Percentiles rank a stretch among this genome's conserved stretches.
These are phyloP conservation scores for Skeletonema potamos DNA, from an alignment of 108 stramenopile species.

Conservation along the genomic window DNA sequence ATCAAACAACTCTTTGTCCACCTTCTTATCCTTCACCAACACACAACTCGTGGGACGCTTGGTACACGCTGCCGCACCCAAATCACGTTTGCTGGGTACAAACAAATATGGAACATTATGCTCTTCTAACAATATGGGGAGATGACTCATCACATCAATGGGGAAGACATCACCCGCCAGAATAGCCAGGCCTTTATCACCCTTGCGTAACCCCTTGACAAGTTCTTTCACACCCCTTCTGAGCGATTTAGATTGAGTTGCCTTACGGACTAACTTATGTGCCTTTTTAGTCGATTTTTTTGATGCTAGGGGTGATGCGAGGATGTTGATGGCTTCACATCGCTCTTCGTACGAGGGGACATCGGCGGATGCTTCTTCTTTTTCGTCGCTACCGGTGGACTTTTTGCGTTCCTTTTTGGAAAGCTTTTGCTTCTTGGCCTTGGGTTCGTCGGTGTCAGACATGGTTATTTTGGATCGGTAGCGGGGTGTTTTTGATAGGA, in stretches of 20 bases:
- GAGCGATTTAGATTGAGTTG: constrained; percentile 76
- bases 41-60: constrained; percentile 98
- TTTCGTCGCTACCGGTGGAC: constrained; percentile 16
- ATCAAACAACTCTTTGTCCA: constrained; percentile 84
- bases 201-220: constrained; percentile 96
- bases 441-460: constrained; percentile 44
- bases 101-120: constrained; percentile 94
- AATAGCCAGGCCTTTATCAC: constrained; percentile 91
- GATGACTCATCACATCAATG: constrained; percentile 94
- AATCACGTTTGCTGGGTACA: constrained; percentile 95
- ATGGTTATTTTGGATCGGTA: too few species aligned
- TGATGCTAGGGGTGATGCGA: constrained; percentile 91
- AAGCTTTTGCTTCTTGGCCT: constrained; percentile 42
- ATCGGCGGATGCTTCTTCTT: constrained; percentile 9
- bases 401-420: constrained; percentile 46
- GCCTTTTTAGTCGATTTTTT: constrained; percentile 97
- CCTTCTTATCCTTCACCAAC: constrained; percentile 69
- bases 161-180: constrained; percentile 98
- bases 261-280: constrained; percentile 98
- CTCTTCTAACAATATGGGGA: constrained; percentile 96
- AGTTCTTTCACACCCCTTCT: constrained; percentile 98
- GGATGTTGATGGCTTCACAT: constrained; percentile 84
- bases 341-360: constrained; percentile 88
- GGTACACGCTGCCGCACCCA: constrained; percentile 96
- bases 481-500: too few species aligned